These are phyloP conservation scores for Alternaria arborescens DNA, from an alignment of 2,329 filamentous ascomycete genomes.

Conservation along the genomic window DNA sequence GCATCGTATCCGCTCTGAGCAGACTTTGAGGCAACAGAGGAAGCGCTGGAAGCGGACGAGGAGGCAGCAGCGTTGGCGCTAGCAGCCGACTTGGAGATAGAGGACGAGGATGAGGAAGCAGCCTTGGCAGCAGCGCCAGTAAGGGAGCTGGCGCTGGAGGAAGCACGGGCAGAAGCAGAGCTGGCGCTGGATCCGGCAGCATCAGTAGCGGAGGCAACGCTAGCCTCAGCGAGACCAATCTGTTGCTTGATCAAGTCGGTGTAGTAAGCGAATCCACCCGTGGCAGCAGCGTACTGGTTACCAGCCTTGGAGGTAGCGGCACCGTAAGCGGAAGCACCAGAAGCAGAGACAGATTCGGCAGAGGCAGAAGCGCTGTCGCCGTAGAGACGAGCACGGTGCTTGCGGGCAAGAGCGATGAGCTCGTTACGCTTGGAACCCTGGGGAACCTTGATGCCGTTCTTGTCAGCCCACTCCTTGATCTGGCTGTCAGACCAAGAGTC, in stretches of 20 bases:
- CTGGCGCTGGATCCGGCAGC: constrained; percentile 42
- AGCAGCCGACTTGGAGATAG: constrained; percentile 44
- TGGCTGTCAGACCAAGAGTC: constrained; percentile 89
- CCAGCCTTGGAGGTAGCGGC: constrained; percentile 48
- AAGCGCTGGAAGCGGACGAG: constrained; percentile 44
- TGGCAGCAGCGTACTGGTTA: constrained; percentile 59
- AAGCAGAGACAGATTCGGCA: constrained; percentile 47
- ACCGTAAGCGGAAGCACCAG: constrained; percentile 66
- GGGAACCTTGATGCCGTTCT: constrained; percentile 87
- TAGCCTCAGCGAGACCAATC: constrained; percentile 57
- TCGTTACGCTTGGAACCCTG: constrained; percentile 93
- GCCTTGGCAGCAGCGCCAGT: constrained; percentile 35
- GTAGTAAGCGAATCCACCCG: constrained; percentile 53
- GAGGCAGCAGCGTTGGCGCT: constrained; percentile 44
- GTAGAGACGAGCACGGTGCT: constrained; percentile 77
- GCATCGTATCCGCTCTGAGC: constrained; percentile 44
- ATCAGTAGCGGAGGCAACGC: constrained; percentile 76
- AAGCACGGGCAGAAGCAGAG: constrained; percentile 22
- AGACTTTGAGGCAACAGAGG: constrained; percentile 46
- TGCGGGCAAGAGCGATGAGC: constrained; percentile 86
- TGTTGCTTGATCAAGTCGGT: constrained; percentile 56
- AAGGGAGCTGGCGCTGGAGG: constrained; percentile 33
- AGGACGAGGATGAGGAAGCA: constrained; percentile 46
- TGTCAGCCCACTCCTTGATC: constrained; percentile 92
- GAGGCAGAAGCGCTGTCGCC: constrained; percentile 66